These are phyloP conservation scores for Pseudocercospora macadamiae DNA, from an alignment of 2,329 filamentous ascomycete species.

Conservation along the genomic window DNA sequence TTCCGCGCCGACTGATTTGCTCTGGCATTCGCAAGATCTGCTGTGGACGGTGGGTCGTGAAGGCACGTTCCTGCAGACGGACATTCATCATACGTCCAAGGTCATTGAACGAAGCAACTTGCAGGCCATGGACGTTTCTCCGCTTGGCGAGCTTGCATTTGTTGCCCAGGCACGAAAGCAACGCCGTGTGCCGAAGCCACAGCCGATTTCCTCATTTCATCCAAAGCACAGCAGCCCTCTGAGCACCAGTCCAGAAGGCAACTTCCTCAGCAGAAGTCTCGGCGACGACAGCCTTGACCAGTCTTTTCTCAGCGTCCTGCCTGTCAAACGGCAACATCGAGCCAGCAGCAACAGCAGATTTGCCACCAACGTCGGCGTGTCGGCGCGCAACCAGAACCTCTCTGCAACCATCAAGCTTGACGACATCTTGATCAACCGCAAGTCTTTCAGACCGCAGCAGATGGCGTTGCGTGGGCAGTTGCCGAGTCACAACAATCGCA, in stretches of 20 bases:
- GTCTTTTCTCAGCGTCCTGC: constrained; percentile 51
- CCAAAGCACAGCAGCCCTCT: constrained; percentile 19
- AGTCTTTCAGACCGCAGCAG: constrained; percentile 34
- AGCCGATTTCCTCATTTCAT: constrained; percentile 17
- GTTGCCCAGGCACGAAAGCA: constrained; percentile 57
- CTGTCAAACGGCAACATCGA: constrained; percentile 18
- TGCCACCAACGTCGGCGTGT: constrained; percentile 16
- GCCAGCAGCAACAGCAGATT: constrained; percentile 21
- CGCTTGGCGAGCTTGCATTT: constrained; percentile 59
- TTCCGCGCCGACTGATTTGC: constrained; percentile 60
- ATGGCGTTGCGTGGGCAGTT: constrained; percentile 29
- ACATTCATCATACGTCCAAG: constrained; percentile 62
- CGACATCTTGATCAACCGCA: constrained; percentile 32
- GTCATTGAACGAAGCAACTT: constrained; percentile 60
- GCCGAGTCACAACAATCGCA: constrained; percentile 26
- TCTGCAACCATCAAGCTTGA: constrained; percentile 37
- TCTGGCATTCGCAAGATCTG: constrained; percentile 66
- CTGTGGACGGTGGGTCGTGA: constrained; percentile 66
- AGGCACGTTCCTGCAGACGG: constrained; percentile 65
- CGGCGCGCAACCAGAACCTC: constrained; percentile 20
- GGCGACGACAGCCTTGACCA: constrained; percentile 63
- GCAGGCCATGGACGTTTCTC: constrained; percentile 61
- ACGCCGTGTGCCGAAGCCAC: constrained; percentile 37
- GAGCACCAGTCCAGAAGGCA: constrained; percentile 41
- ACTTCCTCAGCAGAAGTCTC: constrained; percentile 45